Evolutionary conservation across 768 basidiomycete species (phyloP).

Genomic region (Hygrocybe punicea): DNA sequence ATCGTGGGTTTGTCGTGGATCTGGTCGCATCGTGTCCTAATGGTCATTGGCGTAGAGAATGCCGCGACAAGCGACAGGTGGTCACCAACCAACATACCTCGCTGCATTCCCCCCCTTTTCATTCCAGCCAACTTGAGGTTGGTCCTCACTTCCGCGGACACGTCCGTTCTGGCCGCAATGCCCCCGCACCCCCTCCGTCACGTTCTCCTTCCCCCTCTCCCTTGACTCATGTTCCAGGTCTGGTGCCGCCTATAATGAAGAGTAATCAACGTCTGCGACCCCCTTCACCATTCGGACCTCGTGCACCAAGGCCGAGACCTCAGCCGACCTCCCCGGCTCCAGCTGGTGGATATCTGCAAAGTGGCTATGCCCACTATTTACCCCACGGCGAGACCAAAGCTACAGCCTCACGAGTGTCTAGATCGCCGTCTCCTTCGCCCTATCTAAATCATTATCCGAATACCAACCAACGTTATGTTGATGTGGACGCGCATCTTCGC

Average conservation of each 20-base stretch:
- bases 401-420: not conserved
- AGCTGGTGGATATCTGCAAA: not conserved
- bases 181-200: constrained; percentile 10
- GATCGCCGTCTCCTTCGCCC: not conserved
- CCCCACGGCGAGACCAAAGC: not conserved
- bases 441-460: not conserved
- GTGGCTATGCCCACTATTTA: not conserved
- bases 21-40: not conserved
- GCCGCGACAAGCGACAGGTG: not conserved
- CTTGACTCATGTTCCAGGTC: not conserved
- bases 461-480: not conserved
- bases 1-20: constrained; percentile 3
- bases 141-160: not conserved
- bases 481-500: not conserved
- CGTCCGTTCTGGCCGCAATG: not conserved
- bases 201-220: constrained; percentile 18
- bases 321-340: constrained; percentile 8
- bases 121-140: not conserved
- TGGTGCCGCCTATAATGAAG: not conserved
- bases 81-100: constrained; percentile 6
- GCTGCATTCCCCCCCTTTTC: not conserved
- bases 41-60: not conserved
- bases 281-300: constrained; percentile 1
- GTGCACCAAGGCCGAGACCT: not conserved
- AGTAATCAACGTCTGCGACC: not conserved